Conservation (phyloP, 164 flowering plant species). For the Chimonanthus praecox region DNA sequence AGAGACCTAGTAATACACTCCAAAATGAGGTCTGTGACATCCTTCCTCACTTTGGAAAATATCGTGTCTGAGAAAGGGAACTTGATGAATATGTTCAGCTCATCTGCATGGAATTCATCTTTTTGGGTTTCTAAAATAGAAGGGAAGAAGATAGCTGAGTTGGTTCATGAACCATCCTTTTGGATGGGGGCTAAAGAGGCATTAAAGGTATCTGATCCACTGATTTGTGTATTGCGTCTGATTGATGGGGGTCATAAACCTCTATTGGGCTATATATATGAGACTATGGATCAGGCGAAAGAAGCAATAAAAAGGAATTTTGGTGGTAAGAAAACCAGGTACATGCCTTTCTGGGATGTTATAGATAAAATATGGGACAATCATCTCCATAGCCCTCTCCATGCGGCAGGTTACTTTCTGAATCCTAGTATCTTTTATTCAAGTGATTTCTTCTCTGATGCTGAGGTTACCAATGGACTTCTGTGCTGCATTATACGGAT, state of each 20-base stretch:
- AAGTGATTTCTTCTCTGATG: slow-evolving; percentile 38
- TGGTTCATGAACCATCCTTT: slow-evolving; percentile 36
- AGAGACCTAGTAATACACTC: slow-evolving; percentile 32
- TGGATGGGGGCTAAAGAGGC: slow-evolving; percentile 40
- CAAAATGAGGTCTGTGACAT: slow-evolving; percentile 21
- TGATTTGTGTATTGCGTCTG: slow-evolving; percentile 35
- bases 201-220: slow-evolving; percentile 43
- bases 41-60: slow-evolving; percentile 44
- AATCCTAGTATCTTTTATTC: slow-evolving; percentile 51
- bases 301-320: slow-evolving; percentile 43
- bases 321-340: slow-evolving; percentile 22
- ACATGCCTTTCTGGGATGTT: slow-evolving; percentile 40
- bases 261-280: slow-evolving; percentile 52
- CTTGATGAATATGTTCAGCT: slow-evolving; percentile 35
- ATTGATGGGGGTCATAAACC: slow-evolving; percentile 27
- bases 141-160: slow-evolving; percentile 32
- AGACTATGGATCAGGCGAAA: slow-evolving; percentile 66
- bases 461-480: slow-evolving; percentile 53
- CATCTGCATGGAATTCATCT: slow-evolving; percentile 39
- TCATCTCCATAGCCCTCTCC: slow-evolving; percentile 58
- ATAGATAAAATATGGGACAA: slow-evolving; percentile 64
- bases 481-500: slow-evolving; percentile 34
- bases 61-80: slow-evolving; percentile 32
- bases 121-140: slow-evolving; percentile 29
- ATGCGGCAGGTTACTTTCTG: slow-evolving; percentile 59